Evolutionary conservation across 2,329 filamentous ascomycete species (phyloP), one percentile per base, ranked within the genome.

Genomic region (Penicillium sp.): DNA sequence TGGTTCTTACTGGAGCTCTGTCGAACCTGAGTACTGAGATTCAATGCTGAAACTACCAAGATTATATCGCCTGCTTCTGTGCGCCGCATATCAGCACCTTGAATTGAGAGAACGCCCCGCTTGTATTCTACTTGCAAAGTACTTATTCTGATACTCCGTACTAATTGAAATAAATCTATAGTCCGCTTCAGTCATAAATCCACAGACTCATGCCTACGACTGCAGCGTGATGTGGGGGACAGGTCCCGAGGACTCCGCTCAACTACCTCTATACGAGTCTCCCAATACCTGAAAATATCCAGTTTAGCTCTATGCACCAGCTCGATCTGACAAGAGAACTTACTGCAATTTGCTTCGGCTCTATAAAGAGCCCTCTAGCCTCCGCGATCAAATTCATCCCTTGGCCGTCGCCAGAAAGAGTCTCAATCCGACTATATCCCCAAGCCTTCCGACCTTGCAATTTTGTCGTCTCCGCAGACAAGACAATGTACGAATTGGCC

Each of bases 381-480:
- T 96, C 90, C 2, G 89, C 91, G 58, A 96, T 75, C 54, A 92
- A 82, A 14, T 82, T 77, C 1, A 87, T 85, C 68, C 82, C 79
- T 75, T 88, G 83, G n/a, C 85, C 85, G 36, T 85, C 79, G 27
- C 82, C 78, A 60, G 85, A 83, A 62, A 97, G 77, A 55, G 90
- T 88, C 82, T 96, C 92, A 67, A 98, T 87, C 67, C 85, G 85
- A 1, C 91, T 94, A 77, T 90, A 88, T 1, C 96, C 91, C 91
- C 92, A 96, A 11, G 92, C 93, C 80, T 98, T 98, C 62, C 94
- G 83, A 0, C 93, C 93, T 72, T 97, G 92, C 1, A 93, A 89
- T 78, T 89, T 92, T 7, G 85, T 87, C 22, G 92, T 96, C 71
- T 86, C 84, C 2, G 91, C 92, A 63, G 84, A 83, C 61, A 98